Evolutionary conservation across 345 rosid genomes (phyloP).

Genomic region (Gossypium anomalum): DNA sequence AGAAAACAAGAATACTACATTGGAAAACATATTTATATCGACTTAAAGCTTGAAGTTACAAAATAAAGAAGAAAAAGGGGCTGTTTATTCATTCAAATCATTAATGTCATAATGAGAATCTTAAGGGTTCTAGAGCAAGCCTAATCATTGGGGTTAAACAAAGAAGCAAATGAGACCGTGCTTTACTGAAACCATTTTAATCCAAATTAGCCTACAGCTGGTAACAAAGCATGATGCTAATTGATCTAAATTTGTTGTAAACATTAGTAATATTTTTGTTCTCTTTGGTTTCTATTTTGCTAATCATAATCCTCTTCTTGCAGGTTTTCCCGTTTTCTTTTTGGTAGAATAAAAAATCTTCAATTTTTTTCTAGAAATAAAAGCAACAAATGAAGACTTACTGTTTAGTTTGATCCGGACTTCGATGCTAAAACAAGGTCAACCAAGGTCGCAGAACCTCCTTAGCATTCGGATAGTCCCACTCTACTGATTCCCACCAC

Average conservation of each 20-base stretch:
- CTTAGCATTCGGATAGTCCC: background rate
- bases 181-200: background rate
- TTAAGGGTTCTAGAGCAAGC: background rate
- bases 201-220: background rate
- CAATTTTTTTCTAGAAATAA: background rate
- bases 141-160: background rate
- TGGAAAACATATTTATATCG: background rate
- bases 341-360: background rate
- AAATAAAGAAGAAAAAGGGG: background rate
- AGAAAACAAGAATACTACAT: background rate
- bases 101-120: background rate
- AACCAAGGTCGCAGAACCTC: background rate
- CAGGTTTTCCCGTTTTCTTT: background rate
- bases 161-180: background rate
- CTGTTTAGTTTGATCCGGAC: background rate
- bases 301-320: background rate
- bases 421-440: background rate
- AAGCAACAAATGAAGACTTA: background rate
- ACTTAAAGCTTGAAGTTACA: background rate
- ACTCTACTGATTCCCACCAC: background rate
- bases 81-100: background rate
- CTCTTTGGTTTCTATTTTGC: background rate
- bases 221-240: background rate
- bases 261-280: background rate
- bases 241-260: background rate